Conservation (phyloP, 2,329 filamentous ascomycete species). For the Hymenoscyphus scutula region DNA sequence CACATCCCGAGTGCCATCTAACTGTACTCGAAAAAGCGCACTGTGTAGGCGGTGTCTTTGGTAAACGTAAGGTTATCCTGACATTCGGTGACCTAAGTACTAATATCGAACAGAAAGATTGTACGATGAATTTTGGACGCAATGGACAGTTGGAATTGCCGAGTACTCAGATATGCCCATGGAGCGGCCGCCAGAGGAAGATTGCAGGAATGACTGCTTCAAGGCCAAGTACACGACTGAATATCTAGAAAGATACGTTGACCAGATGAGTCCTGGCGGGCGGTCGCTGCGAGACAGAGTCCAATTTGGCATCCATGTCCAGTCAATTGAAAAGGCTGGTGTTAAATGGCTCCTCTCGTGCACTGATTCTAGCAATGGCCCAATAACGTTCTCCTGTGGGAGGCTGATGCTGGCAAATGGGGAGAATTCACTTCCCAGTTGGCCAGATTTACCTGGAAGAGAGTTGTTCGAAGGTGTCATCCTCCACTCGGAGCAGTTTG, state of each 20-base stretch:
- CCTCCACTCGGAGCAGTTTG: conserved; percentile 14
- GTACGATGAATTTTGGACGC: background rate
- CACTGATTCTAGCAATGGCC: background rate
- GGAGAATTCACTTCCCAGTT: background rate
- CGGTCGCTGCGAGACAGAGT: background rate
- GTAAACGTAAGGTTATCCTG: background rate
- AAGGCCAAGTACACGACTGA: background rate
- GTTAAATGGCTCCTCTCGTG: background rate
- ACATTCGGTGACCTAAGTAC: no score
- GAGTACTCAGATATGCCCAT: background rate
- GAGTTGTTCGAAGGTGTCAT: conserved; percentile 8
- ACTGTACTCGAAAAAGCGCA: background rate
- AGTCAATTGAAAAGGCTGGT: background rate
- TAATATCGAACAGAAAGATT: background rate
- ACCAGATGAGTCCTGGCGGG: background rate
- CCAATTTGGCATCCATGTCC: background rate
- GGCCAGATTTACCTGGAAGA: background rate
- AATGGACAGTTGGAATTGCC: background rate
- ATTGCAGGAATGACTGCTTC: background rate
- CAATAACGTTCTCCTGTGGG: background rate
- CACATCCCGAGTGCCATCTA: background rate
- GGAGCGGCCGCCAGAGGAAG: background rate
- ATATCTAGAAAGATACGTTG: background rate
- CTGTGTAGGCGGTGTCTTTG: background rate
- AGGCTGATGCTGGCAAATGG: conserved; percentile 2